These are phyloP conservation scores for Persicaria tinctoria DNA, from an alignment of 148 eudicot species.

Conservation along the genomic window DNA sequence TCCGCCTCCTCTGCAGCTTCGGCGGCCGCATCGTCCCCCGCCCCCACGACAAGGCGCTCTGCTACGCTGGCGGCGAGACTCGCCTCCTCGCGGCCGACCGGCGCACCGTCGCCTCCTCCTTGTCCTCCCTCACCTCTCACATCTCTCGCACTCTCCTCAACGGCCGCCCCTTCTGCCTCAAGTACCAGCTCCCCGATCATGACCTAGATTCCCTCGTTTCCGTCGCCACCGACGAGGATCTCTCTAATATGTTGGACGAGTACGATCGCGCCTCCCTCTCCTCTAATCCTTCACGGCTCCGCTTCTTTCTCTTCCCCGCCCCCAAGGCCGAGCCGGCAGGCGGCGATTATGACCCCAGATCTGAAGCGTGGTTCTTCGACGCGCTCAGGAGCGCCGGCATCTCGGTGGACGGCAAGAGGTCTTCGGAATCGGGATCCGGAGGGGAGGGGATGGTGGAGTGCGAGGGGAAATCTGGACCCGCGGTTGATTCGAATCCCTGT, in stretches of 20 bases:
- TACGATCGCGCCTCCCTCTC: constrained; percentile 34
- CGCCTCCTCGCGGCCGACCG: constrained; percentile 62
- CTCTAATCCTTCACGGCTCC: constrained; percentile 33
- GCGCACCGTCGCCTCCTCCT: constrained; percentile 27
- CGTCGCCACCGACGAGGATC: constrained; percentile 65
- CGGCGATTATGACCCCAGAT: constrained; percentile 27
- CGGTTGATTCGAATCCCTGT: constrained; percentile 10
- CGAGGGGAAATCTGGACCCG: constrained; percentile 21
- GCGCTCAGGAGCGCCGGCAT: constrained; percentile 43
- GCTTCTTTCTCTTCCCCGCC: constrained; percentile 57
- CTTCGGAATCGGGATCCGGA: constrained; percentile 22
- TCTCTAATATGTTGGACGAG: constrained; percentile 72
- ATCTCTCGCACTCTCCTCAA: constrained; percentile 38
- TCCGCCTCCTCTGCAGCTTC: constrained; percentile 74
- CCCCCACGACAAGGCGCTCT: constrained; percentile 58
- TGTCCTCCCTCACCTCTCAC: constrained; percentile 38
- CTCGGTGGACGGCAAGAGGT: constrained; percentile 23
- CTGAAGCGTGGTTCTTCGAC: constrained; percentile 63
- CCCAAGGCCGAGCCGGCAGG: constrained; percentile 23
- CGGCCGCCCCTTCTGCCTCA: constrained; percentile 41
- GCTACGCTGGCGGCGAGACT: constrained; percentile 80
- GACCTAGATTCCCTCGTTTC: constrained; percentile 80
- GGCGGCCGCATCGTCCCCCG: constrained; percentile 77
- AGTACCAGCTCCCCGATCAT: constrained; percentile 75
- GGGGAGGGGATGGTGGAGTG: constrained; percentile 17